Conservation (phyloP, 495 filamentous ascomycete species). For the Aspergillus haitiensis region DNA sequence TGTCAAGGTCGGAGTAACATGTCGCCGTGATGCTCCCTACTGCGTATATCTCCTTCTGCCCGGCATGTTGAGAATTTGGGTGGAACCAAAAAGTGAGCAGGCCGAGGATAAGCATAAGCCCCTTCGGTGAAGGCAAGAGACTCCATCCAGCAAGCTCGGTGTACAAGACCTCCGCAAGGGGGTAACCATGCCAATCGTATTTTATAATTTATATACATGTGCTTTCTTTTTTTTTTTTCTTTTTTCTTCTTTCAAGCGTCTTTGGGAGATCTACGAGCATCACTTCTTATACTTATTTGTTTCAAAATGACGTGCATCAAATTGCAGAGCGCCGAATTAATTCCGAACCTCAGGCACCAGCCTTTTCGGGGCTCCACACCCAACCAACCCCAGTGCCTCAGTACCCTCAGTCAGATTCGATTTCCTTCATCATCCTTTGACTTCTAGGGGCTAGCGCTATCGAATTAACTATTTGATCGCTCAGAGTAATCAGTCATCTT, state of each 20-base stretch:
- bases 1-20: slow-evolving; percentile 26
- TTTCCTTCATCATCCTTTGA: no score
- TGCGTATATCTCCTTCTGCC: slow-evolving; percentile 54
- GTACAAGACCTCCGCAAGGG: background rate
- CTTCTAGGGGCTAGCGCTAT: no score
- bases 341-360: slow-evolving; percentile 5
- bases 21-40: slow-evolving; percentile 48
- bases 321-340: background rate
- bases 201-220: background rate
- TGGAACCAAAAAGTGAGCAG: slow-evolving; percentile 26
- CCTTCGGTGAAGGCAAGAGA: background rate
- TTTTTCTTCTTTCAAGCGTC: background rate
- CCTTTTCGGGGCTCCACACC: no score
- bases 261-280: no score
- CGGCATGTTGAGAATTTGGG: slow-evolving; percentile 28
- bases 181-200: background rate
- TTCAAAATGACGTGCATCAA: slow-evolving; percentile 11
- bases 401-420: no score
- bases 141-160: slow-evolving; percentile 2
- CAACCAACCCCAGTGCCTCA: no score
- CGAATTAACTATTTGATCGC: no score
- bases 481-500: no score
- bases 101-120: slow-evolving; percentile 21
- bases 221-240: background rate
- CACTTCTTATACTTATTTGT: background rate